These are phyloP conservation scores for Microcyclospora tardicrescens DNA, from an alignment of 2,329 filamentous ascomycete species.

Conservation along the genomic window DNA sequence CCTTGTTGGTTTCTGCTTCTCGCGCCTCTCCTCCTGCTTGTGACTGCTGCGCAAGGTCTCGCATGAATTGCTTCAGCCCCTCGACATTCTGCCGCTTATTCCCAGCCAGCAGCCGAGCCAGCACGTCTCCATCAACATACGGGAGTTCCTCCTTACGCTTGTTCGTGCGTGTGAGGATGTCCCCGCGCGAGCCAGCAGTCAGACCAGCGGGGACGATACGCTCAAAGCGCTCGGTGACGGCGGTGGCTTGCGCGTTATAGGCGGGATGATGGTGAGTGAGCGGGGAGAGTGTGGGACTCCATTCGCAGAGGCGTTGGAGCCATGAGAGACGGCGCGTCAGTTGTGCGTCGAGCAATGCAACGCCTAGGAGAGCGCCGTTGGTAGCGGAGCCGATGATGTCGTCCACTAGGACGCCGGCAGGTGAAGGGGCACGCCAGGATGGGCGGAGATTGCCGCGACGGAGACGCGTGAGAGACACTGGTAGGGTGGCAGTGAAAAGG, in stretches of 20 bases:
- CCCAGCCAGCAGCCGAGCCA: constrained; percentile 20
- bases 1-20: constrained; percentile 6
- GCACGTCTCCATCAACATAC: constrained; percentile 31
- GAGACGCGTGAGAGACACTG: constrained; percentile 34
- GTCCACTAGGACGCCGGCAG: constrained; percentile 28
- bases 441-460: constrained; percentile 35
- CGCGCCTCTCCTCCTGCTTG: background rate
- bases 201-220: constrained; percentile 16
- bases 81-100: constrained; percentile 11
- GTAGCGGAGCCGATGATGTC: constrained; percentile 38
- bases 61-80: constrained; percentile 11
- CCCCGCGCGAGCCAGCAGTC: constrained; percentile 11
- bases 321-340: constrained; percentile 59
- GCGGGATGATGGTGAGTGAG: constrained; percentile 7
- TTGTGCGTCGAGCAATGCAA: constrained; percentile 50
- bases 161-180: constrained; percentile 11
- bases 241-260: constrained; percentile 6
- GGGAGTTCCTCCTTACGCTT: constrained; percentile 12
- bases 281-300: constrained; percentile 20
- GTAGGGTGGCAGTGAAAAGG: constrained; percentile 31
- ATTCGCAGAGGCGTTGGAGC: constrained; percentile 50
- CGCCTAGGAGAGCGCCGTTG: constrained; percentile 41
- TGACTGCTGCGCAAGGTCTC: constrained; percentile 8
- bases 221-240: constrained; percentile 5
- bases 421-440: constrained; percentile 24